These are phyloP conservation scores for Vaccinium darrowii DNA, from an alignment of 148 eudicot genomes.

Conservation along the genomic window DNA sequence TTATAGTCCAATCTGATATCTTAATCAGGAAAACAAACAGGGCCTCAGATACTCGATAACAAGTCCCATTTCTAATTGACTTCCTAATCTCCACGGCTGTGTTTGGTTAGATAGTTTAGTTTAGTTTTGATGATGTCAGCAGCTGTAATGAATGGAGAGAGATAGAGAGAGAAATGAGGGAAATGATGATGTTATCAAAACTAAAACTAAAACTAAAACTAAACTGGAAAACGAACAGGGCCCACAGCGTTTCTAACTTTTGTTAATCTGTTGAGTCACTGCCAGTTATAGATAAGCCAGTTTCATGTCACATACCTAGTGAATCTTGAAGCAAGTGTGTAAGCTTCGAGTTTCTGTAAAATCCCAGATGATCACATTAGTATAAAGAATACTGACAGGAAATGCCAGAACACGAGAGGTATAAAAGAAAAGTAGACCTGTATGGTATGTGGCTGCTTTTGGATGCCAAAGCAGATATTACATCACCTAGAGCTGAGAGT, in stretches of 20 bases:
- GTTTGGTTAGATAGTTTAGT: no score
- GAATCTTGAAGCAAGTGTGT: constrained; percentile 93
- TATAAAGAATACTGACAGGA: constrained; percentile 4
- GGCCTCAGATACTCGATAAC: neutral
- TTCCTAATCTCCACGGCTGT: neutral
- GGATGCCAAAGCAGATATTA: constrained; percentile 68
- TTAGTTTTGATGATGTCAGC: no score
- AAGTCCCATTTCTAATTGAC: neutral
- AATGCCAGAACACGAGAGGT: constrained; percentile 4
- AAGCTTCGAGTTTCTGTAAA: constrained; percentile 83
- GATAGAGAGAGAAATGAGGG: no score
- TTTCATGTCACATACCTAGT: constrained; percentile 45
- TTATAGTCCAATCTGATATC: neutral
- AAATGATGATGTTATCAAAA: no score
- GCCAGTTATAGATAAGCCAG: neutral
- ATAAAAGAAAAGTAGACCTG: constrained; percentile 37
- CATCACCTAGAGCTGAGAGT: constrained; percentile 82
- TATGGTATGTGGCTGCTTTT: constrained; percentile 74
- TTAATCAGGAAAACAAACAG: neutral
- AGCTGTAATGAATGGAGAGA: no score
- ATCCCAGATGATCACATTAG: constrained; percentile 9
- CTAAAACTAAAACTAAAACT: no score
- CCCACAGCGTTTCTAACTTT: neutral
- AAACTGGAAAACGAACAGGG: no score
- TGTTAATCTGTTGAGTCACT: neutral